Percentiles rank a stretch among this genome's conserved stretches.
phyloP scores from a whole-genome alignment of 805 yeast species.

The Zygosaccharomyces bisporus region DNA sequence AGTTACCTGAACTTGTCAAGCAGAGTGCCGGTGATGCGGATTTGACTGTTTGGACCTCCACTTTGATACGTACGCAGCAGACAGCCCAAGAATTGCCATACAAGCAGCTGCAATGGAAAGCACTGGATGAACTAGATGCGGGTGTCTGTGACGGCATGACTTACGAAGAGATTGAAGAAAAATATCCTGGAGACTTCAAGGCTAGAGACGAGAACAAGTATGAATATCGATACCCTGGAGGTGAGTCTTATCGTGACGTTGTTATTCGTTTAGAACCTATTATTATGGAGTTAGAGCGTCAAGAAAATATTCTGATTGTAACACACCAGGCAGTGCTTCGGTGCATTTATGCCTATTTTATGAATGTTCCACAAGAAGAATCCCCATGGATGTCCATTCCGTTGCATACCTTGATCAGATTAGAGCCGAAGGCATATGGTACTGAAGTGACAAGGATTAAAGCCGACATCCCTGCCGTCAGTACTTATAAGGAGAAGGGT shows the following conservation, averaged over 20 bases:
- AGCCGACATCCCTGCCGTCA: conserved; percentile 96
- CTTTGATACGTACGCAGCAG: conserved; percentile 85
- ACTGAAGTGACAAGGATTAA: conserved; percentile 85
- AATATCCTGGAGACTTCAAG: conserved; percentile 89
- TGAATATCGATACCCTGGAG: conserved; percentile 94
- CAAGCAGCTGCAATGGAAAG: conserved; percentile 89
- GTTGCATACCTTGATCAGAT: conserved; percentile 84
- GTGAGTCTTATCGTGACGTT: conserved; percentile 94
- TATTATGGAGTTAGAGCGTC: conserved; percentile 97
- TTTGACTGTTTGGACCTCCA: conserved; percentile 94
- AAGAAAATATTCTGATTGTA: conserved; percentile 89
- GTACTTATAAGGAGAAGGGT: conserved; percentile 94
- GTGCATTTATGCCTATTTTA: conserved; percentile 94
- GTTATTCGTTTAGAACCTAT: conserved; percentile 94
- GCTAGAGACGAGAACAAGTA: conserved; percentile 95
- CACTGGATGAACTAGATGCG: conserved; percentile 93
- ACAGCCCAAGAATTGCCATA: conserved; percentile 82
- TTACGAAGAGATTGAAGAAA: conserved; percentile 81
- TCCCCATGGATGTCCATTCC: conserved; percentile 99
- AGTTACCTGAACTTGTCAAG: conserved; percentile 71
- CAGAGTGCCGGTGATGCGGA: conserved; percentile 55
- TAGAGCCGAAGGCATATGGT: conserved; percentile 93
- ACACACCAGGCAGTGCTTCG: conserved; percentile 97
- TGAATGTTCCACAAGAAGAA: conserved; percentile 97
- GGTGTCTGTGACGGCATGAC: conserved; percentile 98